A percentile compares a stretch with the other conserved stretches of the same genome.
Evolutionary conservation across 2,329 filamentous ascomycete species (phyloP).

Genomic region (Cadophora sp.): DNA sequence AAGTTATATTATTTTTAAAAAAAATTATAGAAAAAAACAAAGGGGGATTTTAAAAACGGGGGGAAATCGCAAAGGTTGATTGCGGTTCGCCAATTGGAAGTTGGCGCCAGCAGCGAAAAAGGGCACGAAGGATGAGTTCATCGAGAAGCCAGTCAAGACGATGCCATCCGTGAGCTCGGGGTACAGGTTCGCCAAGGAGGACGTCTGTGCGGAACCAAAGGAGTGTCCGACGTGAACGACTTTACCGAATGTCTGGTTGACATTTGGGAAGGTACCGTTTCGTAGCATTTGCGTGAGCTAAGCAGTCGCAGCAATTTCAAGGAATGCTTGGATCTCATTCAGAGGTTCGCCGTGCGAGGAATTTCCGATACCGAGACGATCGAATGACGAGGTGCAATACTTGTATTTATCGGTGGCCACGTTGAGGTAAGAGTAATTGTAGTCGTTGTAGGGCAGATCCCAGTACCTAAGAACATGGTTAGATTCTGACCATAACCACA

Average conservation of each 20-base stretch:
- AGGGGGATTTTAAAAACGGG: too few species aligned
- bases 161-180: conserved; percentile 63
- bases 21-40: too few species aligned
- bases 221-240: conserved; percentile 69
- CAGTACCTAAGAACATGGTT: conserved; percentile 56
- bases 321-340: conserved; percentile 62
- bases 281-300: conserved; percentile 59
- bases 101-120: conserved; percentile 54
- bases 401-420: conserved; percentile 59
- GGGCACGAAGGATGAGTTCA: conserved; percentile 52
- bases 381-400: conserved; percentile 66
- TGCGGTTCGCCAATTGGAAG: conserved; percentile 51
- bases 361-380: conserved; percentile 66
- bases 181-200: conserved; percentile 58
- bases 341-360: conserved; percentile 65
- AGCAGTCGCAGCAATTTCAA: conserved; percentile 64
- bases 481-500: neutral
- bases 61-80: conserved; percentile 45
- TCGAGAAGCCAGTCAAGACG: conserved; percentile 65
- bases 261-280: conserved; percentile 50
- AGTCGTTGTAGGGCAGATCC: conserved; percentile 62
- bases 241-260: conserved; percentile 48
- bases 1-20: too few species aligned
- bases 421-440: conserved; percentile 68
- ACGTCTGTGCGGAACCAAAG: conserved; percentile 65